Conservation (phyloP, 805 yeast genomes). For the Saturnispora dispora region DNA sequence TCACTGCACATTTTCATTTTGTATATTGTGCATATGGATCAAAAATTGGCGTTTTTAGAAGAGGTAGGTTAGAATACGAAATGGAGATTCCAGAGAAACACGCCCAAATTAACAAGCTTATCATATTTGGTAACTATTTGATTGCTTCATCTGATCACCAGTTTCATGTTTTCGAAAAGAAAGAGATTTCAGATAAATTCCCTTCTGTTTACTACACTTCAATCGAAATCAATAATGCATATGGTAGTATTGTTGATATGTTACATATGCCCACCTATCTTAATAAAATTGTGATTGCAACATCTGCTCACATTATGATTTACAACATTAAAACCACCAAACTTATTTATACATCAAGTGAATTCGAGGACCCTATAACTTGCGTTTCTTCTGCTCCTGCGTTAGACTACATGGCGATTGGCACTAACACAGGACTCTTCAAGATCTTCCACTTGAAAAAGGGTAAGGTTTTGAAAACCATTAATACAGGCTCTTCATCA, state of each 20-base stretch:
- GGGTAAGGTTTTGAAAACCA: slow-evolving; percentile 47
- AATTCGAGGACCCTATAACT: slow-evolving; percentile 50
- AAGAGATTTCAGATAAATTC: slow-evolving; percentile 28
- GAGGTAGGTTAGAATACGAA: slow-evolving; percentile 59
- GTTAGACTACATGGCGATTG: slow-evolving; percentile 73
- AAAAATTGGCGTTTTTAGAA: slow-evolving; percentile 64
- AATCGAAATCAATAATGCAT: slow-evolving; percentile 45
- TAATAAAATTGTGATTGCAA: slow-evolving; percentile 81
- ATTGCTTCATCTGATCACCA: slow-evolving; percentile 41
- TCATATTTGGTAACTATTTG: slow-evolving; percentile 71
- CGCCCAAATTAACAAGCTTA: slow-evolving; percentile 36
- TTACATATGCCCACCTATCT: slow-evolving; percentile 86
- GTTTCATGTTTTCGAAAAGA: slow-evolving; percentile 26
- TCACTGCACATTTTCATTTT: slow-evolving; percentile 75
- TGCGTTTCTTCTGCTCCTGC: slow-evolving; percentile 80
- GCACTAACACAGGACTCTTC: slow-evolving; percentile 60
- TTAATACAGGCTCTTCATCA: slow-evolving; percentile 33
- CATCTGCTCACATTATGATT: slow-evolving; percentile 51
- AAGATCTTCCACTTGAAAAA: slow-evolving; percentile 58
- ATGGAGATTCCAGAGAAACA: slow-evolving; percentile 25
- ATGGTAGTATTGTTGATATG: slow-evolving; percentile 63
- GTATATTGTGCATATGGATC: slow-evolving; percentile 71
- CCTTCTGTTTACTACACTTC: slow-evolving; percentile 63
- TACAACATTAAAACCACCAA: slow-evolving; percentile 75
- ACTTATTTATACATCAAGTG: slow-evolving; percentile 41